Evolutionary conservation across 495 filamentous ascomycete species (phyloP).

Genomic region (Trichoderma erinaceum): DNA sequence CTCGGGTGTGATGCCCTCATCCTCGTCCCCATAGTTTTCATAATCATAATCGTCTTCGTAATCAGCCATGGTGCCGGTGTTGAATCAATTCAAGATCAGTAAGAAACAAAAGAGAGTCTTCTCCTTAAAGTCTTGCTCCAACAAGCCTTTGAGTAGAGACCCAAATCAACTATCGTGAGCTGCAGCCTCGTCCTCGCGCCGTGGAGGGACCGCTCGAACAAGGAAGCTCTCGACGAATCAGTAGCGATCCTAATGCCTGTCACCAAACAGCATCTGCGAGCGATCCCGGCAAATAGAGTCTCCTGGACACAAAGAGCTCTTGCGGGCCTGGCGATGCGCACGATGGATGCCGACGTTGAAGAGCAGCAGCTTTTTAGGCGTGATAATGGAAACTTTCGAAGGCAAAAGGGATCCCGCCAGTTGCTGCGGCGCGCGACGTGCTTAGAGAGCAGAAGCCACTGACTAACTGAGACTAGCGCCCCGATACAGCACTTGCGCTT

Average conservation of each 20-base stretch:
- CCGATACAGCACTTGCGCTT: not conserved
- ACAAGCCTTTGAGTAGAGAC: not conserved
- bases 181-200: conserved; percentile 10
- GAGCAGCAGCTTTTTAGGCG: not conserved
- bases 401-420: conserved; percentile 10
- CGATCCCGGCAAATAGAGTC: conserved; percentile 11
- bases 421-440: conserved; percentile 14
- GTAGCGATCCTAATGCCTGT: not conserved
- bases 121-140: not conserved
- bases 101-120: not conserved
- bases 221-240: conserved; percentile 5
- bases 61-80: conserved; percentile 22
- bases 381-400: conserved; percentile 10
- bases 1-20: conserved; percentile 79
- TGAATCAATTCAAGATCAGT: not conserved
- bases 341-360: not conserved
- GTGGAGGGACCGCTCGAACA: conserved; percentile 6
- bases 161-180: not conserved
- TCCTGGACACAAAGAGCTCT: conserved; percentile 8
- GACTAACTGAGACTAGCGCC: not conserved
- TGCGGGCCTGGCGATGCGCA: conserved; percentile 1
- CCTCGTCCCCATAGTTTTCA: conserved; percentile 49
- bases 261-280: conserved; percentile 10
- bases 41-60: conserved; percentile 33
- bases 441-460: not conserved